Base-by-base conservation (phyloP, 805 yeast genomes). In the Yarrowia alimentaria region DNA sequence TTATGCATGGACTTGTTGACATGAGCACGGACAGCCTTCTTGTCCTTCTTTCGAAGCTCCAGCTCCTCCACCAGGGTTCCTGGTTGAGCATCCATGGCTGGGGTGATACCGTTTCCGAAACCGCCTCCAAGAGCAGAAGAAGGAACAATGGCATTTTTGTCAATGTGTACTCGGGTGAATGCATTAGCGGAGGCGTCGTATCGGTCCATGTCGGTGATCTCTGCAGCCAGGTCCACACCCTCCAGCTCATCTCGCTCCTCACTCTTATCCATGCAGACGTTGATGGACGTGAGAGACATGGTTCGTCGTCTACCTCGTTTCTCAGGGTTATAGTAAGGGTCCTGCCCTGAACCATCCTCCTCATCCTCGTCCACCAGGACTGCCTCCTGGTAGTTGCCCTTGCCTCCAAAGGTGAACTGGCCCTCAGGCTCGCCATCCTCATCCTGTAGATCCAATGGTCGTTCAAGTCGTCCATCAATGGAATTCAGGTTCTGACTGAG, bases 61-160 rank as follows among this genome's bases (percentile, higher is more conserved):
- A 67, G 54, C 52, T 67, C 70, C 53, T 66, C 70, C 24, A 67
- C 63, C n/a, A 67, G 56, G 10, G 70, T 64, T 13, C 62, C 61
- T 0, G 65, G 60, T 32, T 59, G 60, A 21, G 38, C 31, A 17
- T 14, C 57, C 42, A 16, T 14, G 31, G n/a, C 37, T 18, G 25
- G 55, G 10, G 20, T n/a, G 16, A 43, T 31, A n/a, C 50, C 50
- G 13, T 43, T 31, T 4, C 50, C 50, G 7, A n/a, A 31, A 1
- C 35, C 37, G 7, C n/a, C n/a, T n/a, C 37, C 20, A 17, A 37
- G 25, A 3, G 50, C 37, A 4, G 50, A 43, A 4, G 35, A 30
- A 30, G 30, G 17, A 3, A 17, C 50, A 8, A 43, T 14, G 14
- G 33, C 47, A 11, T 40, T 40, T 6, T 32, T 13, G 11, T 40